Evolutionary conservation across 495 filamentous ascomycete genomes (phyloP), one percentile per base, ranked within the genome.

Genomic region (Pyrenula aspistea): DNA sequence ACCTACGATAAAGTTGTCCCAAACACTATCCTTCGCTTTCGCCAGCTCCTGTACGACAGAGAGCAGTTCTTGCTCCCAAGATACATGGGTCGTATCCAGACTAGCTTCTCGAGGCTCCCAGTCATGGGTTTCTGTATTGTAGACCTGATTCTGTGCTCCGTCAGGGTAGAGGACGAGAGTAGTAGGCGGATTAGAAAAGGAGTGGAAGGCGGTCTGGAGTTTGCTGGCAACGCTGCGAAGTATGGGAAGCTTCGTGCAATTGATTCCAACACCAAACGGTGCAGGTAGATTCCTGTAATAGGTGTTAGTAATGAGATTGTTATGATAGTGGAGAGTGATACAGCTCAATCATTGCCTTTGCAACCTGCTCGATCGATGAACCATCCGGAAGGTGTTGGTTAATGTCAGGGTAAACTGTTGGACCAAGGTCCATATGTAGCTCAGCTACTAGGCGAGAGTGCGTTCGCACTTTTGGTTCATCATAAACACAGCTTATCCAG

Each of bases 151-250:
- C 47, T 80, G 79, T 15, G 84, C 84, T 1, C 83, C 83, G 68
- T 88, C 84, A 4, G 84, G 84, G 67, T 86, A 88, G 51, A 85
- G 56, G 48, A 87, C 78, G 55, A 88, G 62, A 56, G 62, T 69
- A 4, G 31, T 4, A 3, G 83, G 83, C 23, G 49, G 51, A 51
- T 56, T 57, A 12, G 57, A 56, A 12, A 54, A 49, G 12, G 56
- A 42, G 22, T 57, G 48, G 47, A 83, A 61, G 31, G 68, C 70
- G 15, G 57, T 62, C 54, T 77, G 75, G 59, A 80, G 79, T 49
- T 64, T 60, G 4, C 59, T 55, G 22, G 85, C 66, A 25, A 86
- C 61, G 1, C 61, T 57, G 2, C 65, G 59, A 2, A 86, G 69
- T 54, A 81, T 81, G 22, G 67, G 63, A 55, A 84, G 66, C 59